phyloP scores from a whole-genome alignment of 257 asterid species.

The Thymus mandschuricus region DNA sequence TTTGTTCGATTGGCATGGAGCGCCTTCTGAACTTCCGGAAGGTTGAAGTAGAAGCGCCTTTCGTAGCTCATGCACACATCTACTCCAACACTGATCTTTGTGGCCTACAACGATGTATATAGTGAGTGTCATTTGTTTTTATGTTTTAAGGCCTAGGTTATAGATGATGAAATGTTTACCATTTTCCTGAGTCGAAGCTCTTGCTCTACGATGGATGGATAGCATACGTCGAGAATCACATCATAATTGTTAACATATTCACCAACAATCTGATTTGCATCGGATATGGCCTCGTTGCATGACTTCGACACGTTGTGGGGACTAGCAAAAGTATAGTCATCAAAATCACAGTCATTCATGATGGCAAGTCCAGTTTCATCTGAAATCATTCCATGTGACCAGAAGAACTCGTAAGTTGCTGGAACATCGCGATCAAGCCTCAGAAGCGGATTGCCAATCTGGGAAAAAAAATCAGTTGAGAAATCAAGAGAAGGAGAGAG shows the following conservation, averaged over 20 bases:
- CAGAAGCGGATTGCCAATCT: conserved; percentile 98
- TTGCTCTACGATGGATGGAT: conserved; percentile 92
- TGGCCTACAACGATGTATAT: conserved; percentile 59
- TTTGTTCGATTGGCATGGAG: conserved; percentile 93
- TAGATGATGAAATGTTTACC: conserved; percentile 42
- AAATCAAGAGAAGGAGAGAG: not conserved
- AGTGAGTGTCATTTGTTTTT: not conserved
- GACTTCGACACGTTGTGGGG: conserved; percentile 73
- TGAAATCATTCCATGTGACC: conserved; percentile 99
- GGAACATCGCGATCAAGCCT: conserved; percentile 87
- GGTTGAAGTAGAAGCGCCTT: conserved; percentile 82
- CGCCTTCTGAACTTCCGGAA: conserved; percentile 93
- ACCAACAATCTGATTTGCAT: conserved; percentile 74
- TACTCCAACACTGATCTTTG: conserved; percentile 78
- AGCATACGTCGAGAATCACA: conserved; percentile 91
- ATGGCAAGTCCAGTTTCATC: conserved; percentile 82
- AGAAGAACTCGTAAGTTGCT: conserved; percentile 76
- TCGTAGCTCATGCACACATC: conserved; percentile 92
- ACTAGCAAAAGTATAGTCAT: conserved; percentile 70
- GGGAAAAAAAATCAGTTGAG: conserved; percentile 8
- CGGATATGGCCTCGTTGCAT: conserved; percentile 63
- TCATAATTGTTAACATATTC: conserved; percentile 77
- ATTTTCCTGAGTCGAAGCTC: conserved; percentile 75
- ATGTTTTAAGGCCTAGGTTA: not conserved
- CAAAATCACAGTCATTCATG: conserved; percentile 81